Percentiles rank a stretch among this genome's conserved stretches.
phyloP scores from a whole-genome alignment of 257 asterid genomes.

The Henckelia pumila region DNA sequence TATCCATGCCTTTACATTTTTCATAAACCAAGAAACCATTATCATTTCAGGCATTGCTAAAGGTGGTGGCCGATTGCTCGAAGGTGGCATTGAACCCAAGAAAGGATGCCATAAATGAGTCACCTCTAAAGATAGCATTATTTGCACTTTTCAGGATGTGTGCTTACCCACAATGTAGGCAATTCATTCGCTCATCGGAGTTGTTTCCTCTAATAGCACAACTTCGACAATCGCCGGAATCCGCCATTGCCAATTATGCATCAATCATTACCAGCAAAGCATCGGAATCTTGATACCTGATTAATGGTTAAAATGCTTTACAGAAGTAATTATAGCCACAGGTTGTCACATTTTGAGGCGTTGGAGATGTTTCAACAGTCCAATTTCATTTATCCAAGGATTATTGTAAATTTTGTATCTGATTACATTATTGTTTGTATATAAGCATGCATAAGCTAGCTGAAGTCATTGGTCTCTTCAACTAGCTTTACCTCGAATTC shows the following conservation, averaged over 20 bases:
- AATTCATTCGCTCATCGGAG: slow-evolving; percentile 73
- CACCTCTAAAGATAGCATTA: slow-evolving; percentile 84
- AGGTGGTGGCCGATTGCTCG: slow-evolving; percentile 81
- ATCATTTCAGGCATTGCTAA: slow-evolving; percentile 69
- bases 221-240: slow-evolving; percentile 87
- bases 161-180: slow-evolving; percentile 82
- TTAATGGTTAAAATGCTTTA: not conserved
- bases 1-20: slow-evolving; percentile 7
- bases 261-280: slow-evolving; percentile 60
- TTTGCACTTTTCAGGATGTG: slow-evolving; percentile 93
- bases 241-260: slow-evolving; percentile 85
- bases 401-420: not conserved
- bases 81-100: slow-evolving; percentile 69
- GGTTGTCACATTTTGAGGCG: not conserved
- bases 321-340: not conserved
- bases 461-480: not conserved
- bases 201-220: slow-evolving; percentile 64
- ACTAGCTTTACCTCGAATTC: not conserved
- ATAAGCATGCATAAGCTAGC: not conserved
- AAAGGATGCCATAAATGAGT: slow-evolving; percentile 69
- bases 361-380: not conserved
- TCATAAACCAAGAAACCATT: not conserved
- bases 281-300: slow-evolving; percentile 45
- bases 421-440: not conserved
- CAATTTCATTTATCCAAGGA: not conserved